Evolutionary conservation across 345 rosid species (phyloP).

Genomic region (Populus davidiana): DNA sequence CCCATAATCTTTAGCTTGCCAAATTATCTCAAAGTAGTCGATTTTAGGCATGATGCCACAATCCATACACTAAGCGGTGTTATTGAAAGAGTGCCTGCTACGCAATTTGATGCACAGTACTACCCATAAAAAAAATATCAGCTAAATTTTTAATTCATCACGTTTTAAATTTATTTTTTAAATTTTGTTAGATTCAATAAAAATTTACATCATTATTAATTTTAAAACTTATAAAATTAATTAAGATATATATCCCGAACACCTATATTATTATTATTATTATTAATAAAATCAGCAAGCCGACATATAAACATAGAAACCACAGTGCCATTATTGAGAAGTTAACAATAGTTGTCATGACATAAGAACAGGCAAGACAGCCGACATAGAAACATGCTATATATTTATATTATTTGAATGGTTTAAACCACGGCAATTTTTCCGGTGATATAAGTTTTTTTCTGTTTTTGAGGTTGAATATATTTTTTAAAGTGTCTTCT

Average conservation of each 20-base stretch:
- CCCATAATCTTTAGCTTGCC: not conserved
- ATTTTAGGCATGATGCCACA: not conserved
- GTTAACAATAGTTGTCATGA: not conserved
- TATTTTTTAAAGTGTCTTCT: no score
- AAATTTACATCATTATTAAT: no score
- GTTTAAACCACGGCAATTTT: no score
- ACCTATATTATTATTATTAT: no score
- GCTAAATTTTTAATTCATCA: not conserved
- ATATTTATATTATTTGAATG: no score
- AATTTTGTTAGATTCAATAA: no score
- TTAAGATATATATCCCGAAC: no score
- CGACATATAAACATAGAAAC: not conserved
- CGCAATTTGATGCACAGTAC: not conserved
- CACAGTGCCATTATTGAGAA: not conserved
- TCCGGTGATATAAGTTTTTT: no score
- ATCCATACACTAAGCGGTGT: not conserved
- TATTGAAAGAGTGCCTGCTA: not conserved
- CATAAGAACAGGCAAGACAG: not conserved
- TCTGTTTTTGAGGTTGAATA: no score
- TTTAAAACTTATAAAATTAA: no score
- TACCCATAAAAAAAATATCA: not conserved
- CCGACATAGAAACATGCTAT: not conserved
- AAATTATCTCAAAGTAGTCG: not conserved
- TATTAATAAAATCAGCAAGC: not conserved
- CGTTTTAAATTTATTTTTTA: no score